phyloP scores from a whole-genome alignment of 768 basidiomycete genomes.

The Suillus subaureus region DNA sequence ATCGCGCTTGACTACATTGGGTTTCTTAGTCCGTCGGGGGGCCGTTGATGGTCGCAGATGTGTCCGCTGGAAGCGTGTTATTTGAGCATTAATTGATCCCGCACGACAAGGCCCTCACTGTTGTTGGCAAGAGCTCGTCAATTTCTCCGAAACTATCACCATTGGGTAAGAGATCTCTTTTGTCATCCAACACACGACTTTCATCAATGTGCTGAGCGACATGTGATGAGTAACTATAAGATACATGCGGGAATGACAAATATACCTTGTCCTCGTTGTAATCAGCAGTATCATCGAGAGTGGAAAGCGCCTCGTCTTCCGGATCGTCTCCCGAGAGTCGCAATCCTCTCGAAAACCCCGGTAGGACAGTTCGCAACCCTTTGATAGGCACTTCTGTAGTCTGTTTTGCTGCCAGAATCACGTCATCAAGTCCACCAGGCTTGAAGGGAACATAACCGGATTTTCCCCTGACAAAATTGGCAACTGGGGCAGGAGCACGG shows the following conservation, averaged over 20 bases:
- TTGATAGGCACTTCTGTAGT: constrained; percentile 40
- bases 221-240: constrained; percentile 29
- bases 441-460: constrained; percentile 91
- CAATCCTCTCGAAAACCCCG: constrained; percentile 82
- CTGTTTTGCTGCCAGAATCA: constrained; percentile 35
- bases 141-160: constrained; percentile 50
- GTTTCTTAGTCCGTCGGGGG: constrained; percentile 41
- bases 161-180: constrained; percentile 22
- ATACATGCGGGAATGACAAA: not conserved
- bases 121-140: constrained; percentile 76
- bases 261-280: constrained; percentile 20
- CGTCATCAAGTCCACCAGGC: constrained; percentile 89
- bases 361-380: constrained; percentile 68
- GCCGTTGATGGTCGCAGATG: constrained; percentile 58
- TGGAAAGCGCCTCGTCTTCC: constrained; percentile 46
- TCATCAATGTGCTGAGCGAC: constrained; percentile 22
- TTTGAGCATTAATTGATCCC: not conserved
- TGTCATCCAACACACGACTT: constrained; percentile 19
- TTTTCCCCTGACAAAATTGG: constrained; percentile 91
- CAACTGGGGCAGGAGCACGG: constrained; percentile 77
- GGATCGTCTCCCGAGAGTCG: constrained; percentile 62
- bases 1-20: constrained; percentile 75
- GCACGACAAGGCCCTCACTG: constrained; percentile 34
- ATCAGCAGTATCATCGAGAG: constrained; percentile 26
- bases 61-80: constrained; percentile 43